Evolutionary conservation across 768 basidiomycete species (phyloP).

Genomic region (Lanmaoa pseudosensibilis): DNA sequence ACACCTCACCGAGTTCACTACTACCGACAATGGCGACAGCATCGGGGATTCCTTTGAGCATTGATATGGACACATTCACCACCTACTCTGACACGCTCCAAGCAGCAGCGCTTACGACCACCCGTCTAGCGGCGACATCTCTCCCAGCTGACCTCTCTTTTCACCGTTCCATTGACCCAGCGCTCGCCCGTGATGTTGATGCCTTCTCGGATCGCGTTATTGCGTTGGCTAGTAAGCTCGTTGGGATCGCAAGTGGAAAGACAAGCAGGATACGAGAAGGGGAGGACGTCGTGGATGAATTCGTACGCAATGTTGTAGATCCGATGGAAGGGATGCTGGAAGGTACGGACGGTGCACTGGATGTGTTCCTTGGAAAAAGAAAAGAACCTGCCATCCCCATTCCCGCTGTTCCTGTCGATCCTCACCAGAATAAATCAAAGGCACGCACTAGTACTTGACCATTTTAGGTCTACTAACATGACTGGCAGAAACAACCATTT

Average conservation of each 20-base stretch:
- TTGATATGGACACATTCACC: slow-evolving; percentile 42
- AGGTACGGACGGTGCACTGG: slow-evolving; percentile 80
- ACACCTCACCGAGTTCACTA: not conserved
- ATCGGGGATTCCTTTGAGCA: not conserved
- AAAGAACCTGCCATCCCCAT: slow-evolving; percentile 66
- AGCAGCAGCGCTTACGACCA: slow-evolving; percentile 58
- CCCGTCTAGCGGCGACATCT: slow-evolving; percentile 53
- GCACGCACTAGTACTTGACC: slow-evolving; percentile 19
- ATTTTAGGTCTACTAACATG: slow-evolving; percentile 7
- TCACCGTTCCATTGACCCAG: slow-evolving; percentile 81
- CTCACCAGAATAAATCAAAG: slow-evolving; percentile 31
- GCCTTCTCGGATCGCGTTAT: slow-evolving; percentile 65
- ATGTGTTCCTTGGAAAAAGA: slow-evolving; percentile 69
- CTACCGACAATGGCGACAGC: slow-evolving; percentile 13
- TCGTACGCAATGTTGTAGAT: slow-evolving; percentile 76
- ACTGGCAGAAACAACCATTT: slow-evolving; percentile 34
- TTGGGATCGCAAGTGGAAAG: slow-evolving; percentile 49
- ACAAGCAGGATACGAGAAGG: slow-evolving; percentile 49
- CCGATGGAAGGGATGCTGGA: slow-evolving; percentile 84
- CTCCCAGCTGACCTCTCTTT: slow-evolving; percentile 81
- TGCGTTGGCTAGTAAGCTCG: slow-evolving; percentile 59
- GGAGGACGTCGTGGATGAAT: slow-evolving; percentile 85
- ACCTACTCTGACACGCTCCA: slow-evolving; percentile 60
- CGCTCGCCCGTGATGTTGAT: slow-evolving; percentile 71
- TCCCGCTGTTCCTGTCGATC: slow-evolving; percentile 37